phyloP scores from a whole-genome alignment of 352 stramenopile genomes.

The Albugo candida region DNA sequence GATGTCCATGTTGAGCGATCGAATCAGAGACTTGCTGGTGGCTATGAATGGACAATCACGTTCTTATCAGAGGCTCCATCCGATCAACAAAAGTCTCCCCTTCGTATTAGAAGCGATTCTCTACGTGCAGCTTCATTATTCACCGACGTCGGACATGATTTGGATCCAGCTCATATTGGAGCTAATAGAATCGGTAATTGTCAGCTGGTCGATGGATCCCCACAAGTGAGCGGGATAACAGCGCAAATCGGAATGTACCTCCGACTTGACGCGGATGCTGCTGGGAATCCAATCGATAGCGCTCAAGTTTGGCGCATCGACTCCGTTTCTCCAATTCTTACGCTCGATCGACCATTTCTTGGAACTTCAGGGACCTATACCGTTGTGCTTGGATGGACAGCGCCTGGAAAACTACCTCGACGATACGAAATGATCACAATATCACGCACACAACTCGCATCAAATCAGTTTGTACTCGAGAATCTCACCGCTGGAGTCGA shows the following conservation, averaged over 20 bases:
- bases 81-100: conserved; percentile 19
- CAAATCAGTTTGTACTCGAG: conserved; percentile 30
- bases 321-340: conserved; percentile 9
- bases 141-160: conserved; percentile 17
- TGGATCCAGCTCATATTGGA: conserved; percentile 29
- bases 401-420: conserved; percentile 25
- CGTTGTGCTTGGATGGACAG: conserved; percentile 34
- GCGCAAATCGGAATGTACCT: conserved; percentile 34
- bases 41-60: conserved; percentile 62
- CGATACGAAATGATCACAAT: conserved; percentile 17
- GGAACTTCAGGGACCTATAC: conserved; percentile 18
- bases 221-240: conserved; percentile 12
- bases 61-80: conserved; percentile 40
- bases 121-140: conserved; percentile 9
- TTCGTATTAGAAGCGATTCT: conserved; percentile 19
- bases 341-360: conserved; percentile 20
- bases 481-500: conserved; percentile 44
- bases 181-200: conserved; percentile 2
- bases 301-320: no score
- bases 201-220: no score
- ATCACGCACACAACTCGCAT: not conserved
- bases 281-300: no score
- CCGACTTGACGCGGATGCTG: conserved; percentile 12
- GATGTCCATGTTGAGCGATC: conserved; percentile 67
- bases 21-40: conserved; percentile 12